A percentile compares a stretch with the other conserved stretches of the same genome.
These are phyloP conservation scores for Lignosus rhinocerotis DNA, from an alignment of 1,284 basidiomycete genomes.

Conservation along the genomic window DNA sequence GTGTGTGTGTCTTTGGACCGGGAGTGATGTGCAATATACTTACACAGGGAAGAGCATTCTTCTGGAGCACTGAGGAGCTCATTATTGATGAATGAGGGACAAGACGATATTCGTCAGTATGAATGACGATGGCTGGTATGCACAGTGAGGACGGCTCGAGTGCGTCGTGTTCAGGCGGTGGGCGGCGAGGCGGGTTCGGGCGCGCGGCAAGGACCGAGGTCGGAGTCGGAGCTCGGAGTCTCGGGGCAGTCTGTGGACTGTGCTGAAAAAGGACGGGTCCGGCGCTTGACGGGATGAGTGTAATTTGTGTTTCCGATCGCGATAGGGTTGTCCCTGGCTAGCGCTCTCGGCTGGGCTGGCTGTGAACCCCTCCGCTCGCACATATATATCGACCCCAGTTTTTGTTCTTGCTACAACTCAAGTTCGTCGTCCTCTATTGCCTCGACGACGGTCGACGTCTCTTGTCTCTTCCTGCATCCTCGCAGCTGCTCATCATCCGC, in stretches of 20 bases:
- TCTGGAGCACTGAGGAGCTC: too few species aligned
- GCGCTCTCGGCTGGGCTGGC: slow-evolving; percentile 1
- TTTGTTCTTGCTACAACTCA: not conserved
- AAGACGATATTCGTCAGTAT: too few species aligned
- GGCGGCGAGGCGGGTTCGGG: not conserved
- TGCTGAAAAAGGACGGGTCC: slow-evolving; percentile 3
- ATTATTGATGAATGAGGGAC: too few species aligned
- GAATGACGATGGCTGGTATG: too few species aligned
- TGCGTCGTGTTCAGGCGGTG: slow-evolving; percentile 8
- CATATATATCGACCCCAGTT: slow-evolving; percentile 7
- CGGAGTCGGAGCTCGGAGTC: not conserved
- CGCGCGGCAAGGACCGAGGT: slow-evolving; percentile 6
- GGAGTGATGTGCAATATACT: too few species aligned
- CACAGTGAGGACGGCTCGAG: too few species aligned
- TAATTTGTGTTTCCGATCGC: not conserved
- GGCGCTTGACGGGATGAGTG: not conserved
- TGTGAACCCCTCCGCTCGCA: not conserved
- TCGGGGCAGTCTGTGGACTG: not conserved
- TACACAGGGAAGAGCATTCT: too few species aligned
- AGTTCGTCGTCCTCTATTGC: not conserved
- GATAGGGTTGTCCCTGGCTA: slow-evolving; percentile 9
- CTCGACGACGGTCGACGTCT: not conserved
- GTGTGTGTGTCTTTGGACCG: not conserved
- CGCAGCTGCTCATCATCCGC: not conserved
- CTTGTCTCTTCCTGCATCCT: not conserved